Evolutionary conservation across 2,329 filamentous ascomycete species (phyloP).

Genomic region (Aspergillus sp.): DNA sequence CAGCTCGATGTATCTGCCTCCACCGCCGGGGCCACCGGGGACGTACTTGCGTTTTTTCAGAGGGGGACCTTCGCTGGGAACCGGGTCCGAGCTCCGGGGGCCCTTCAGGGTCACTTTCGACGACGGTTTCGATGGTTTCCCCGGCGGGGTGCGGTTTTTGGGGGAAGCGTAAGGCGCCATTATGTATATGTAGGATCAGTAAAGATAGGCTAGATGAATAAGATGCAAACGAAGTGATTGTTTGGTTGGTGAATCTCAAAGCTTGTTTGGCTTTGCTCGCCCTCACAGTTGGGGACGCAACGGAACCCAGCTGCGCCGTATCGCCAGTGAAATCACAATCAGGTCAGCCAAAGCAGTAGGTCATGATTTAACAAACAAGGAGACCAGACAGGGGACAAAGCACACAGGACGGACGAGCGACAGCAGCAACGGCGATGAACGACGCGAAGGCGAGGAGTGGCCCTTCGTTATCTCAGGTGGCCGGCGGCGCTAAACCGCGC

Average conservation of each 20-base stretch:
- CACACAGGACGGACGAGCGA: not conserved
- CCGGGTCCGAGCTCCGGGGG: slow-evolving; percentile 27
- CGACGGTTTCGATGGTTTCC: slow-evolving; percentile 28
- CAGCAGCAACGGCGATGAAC: slow-evolving; percentile 2
- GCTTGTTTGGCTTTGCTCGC: slow-evolving; percentile 2
- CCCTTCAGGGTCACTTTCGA: slow-evolving; percentile 34
- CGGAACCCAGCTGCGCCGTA: slow-evolving; percentile 7
- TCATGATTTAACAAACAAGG: slow-evolving; percentile 14
- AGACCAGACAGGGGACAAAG: not conserved
- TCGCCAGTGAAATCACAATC: slow-evolving; percentile 5
- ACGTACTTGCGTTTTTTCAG: slow-evolving; percentile 75
- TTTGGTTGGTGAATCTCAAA: slow-evolving; percentile 1
- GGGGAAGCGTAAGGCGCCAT: slow-evolving; percentile 36
- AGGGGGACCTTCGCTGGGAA: slow-evolving; percentile 56
- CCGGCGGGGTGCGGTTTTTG: slow-evolving; percentile 25
- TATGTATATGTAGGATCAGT: not conserved
- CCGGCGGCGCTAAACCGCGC: slow-evolving; percentile 10
- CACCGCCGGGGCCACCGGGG: slow-evolving; percentile 81
- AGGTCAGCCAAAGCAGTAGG: slow-evolving; percentile 1
- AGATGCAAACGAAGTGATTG: not conserved
- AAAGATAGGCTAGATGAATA: not conserved
- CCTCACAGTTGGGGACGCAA: slow-evolving; percentile 11
- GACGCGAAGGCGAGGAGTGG: slow-evolving; percentile 15
- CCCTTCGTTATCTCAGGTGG: slow-evolving; percentile 5
- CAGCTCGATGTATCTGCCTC: slow-evolving; percentile 77